Evolutionary conservation across 805 yeast species (phyloP), one percentile per base, ranked within the genome.

Genomic region (Debaryomyces maramus): DNA sequence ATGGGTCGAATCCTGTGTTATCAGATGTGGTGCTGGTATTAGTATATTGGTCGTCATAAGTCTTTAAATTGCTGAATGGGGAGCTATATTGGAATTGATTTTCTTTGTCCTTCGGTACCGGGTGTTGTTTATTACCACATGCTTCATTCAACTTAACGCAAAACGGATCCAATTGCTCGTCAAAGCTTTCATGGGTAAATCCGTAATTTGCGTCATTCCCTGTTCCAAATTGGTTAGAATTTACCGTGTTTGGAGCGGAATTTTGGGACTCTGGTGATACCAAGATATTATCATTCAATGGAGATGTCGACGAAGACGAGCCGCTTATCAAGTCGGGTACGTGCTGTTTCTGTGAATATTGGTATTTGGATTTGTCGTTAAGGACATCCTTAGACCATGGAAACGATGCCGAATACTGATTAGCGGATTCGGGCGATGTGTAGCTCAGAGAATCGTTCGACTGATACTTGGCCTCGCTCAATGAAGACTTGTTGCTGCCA

Each of bases 141-240:
- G 89, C 97, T 58, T 80, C 75, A 45, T 78, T 77, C 55, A 91
- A 72, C 51, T 81, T 78, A 18, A 77, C 76, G 56, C 98, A 91
- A 58, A 91, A 91, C 20, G 78, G 79, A 43, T 77, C 75, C 39
- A 83, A 81, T 48, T 83, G 81, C 55, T 86, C 91, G 53, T 81
- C 85, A 56, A 80, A 85, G 29, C 39, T 32, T 33, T 38, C 20
- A 47, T 46, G 9, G 52, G 43, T 11, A 54, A 48, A 30, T 47
- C 56, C 27, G 52, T 48, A 31, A 20, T 22, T 22, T 3, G 14
- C 16, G 13, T 21, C 18, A 19, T 33, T 21, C 15, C 19, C n/a
- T 14, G 51, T 36, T 14, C 46, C 37, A 42, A 34, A 38, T 39
- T 45, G 38, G 28, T 39, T 17, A 31, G 50, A 38, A 28, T 41